These are phyloP conservation scores for Coccomyxa sp. DNA, from an alignment of 139 green algal genomes.

Conservation along the genomic window DNA sequence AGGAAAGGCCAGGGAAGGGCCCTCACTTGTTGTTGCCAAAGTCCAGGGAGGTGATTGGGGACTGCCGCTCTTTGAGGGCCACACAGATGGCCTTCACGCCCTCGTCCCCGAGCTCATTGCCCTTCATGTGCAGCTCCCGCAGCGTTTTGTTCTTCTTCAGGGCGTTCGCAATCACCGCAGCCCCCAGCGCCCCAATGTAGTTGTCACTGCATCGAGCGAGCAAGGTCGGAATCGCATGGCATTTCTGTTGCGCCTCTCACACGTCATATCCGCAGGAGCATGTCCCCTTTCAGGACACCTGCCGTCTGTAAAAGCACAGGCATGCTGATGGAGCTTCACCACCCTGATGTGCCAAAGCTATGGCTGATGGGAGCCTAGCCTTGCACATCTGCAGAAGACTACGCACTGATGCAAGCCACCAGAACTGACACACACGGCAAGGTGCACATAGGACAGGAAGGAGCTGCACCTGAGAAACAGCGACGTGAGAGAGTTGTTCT, in stretches of 20 bases:
- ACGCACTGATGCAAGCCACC: too few relatives aligned
- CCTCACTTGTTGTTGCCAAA: slow-evolving; percentile 85
- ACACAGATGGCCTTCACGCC: slow-evolving; percentile 74
- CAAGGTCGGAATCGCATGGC: neutral
- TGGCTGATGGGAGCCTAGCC: too few relatives aligned
- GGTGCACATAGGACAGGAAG: too few relatives aligned
- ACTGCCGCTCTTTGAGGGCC: slow-evolving; percentile 52
- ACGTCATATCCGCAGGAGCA: too few relatives aligned
- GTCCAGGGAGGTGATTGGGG: slow-evolving; percentile 59
- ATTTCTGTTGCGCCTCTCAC: too few relatives aligned
- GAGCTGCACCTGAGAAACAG: slow-evolving; percentile 41
- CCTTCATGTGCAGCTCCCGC: slow-evolving; percentile 81
- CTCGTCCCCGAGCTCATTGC: slow-evolving; percentile 89
- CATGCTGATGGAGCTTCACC: too few relatives aligned
- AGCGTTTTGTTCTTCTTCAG: slow-evolving; percentile 72
- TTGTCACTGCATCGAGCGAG: slow-evolving; percentile 55
- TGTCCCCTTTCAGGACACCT: too few relatives aligned
- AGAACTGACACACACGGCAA: too few relatives aligned
- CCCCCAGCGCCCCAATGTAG: slow-evolving; percentile 69
- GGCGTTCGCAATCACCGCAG: slow-evolving; percentile 64
- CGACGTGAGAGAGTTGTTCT: slow-evolving; percentile 59
- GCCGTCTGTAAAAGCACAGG: too few relatives aligned
- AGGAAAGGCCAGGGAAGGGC: too few relatives aligned
- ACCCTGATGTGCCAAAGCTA: too few relatives aligned
- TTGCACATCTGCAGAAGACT: too few relatives aligned